phyloP scores from a whole-genome alignment of 1,284 basidiomycete genomes.

The Cryptococcus wingfieldii region DNA sequence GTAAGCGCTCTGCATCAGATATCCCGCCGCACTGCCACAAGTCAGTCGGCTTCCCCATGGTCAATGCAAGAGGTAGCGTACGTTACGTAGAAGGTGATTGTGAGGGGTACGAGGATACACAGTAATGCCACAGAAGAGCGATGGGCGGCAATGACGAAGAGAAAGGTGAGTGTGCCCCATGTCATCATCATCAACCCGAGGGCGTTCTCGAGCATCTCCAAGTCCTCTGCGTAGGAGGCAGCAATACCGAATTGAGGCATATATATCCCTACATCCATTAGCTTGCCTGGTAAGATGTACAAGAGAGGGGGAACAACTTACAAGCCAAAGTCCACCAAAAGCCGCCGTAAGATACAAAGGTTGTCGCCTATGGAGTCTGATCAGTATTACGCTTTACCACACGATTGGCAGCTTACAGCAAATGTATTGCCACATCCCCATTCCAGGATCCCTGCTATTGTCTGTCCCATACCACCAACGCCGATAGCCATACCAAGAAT shows the following conservation, averaged over 20 bases:
- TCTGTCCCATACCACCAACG: slow-evolving; percentile 73
- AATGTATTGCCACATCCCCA: slow-evolving; percentile 68
- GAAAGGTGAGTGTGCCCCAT: slow-evolving; percentile 40
- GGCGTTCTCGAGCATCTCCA: slow-evolving; percentile 51
- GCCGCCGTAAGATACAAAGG: slow-evolving; percentile 73
- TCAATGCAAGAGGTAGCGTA: slow-evolving; percentile 22
- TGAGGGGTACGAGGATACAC: slow-evolving; percentile 68
- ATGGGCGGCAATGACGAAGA: slow-evolving; percentile 56
- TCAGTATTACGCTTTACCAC: too few species aligned
- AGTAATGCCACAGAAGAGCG: slow-evolving; percentile 64
- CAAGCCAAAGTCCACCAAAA: slow-evolving; percentile 72
- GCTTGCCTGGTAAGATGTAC: neutral
- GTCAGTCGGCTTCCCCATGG: neutral
- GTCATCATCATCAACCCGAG: slow-evolving; percentile 50
- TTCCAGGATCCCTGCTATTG: slow-evolving; percentile 57
- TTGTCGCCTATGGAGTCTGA: slow-evolving; percentile 50
- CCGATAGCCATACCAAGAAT: slow-evolving; percentile 78
- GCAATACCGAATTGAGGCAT: slow-evolving; percentile 53
- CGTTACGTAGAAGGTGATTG: slow-evolving; percentile 53
- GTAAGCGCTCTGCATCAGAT: slow-evolving; percentile 29
- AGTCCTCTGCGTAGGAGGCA: slow-evolving; percentile 38
- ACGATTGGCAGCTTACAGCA: slow-evolving; percentile 28
- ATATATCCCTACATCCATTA: slow-evolving; percentile 9
- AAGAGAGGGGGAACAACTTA: slow-evolving; percentile 6
- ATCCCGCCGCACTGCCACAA: slow-evolving; percentile 29